These are phyloP conservation scores for Echites panduratus DNA, from an alignment of 257 asterid genomes.

Conservation along the genomic window DNA sequence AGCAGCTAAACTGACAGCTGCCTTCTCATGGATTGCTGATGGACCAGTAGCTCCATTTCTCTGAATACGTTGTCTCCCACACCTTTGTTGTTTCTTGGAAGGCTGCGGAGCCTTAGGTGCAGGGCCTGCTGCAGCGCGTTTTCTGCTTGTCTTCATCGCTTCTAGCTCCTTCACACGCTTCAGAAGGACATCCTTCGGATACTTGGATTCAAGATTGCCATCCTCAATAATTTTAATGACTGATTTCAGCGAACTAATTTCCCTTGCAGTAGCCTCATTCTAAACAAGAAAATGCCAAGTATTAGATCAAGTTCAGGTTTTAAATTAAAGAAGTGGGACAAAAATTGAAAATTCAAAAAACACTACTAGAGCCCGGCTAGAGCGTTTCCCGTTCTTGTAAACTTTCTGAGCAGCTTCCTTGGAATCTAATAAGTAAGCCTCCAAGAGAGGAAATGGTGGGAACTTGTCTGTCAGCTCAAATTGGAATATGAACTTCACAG, in stretches of 20 bases:
- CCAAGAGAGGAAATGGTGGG: slow-evolving; percentile 57
- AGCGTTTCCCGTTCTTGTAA: slow-evolving; percentile 39
- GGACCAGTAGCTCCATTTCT: slow-evolving; percentile 12
- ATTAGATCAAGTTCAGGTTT: neutral
- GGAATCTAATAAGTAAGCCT: slow-evolving; percentile 38
- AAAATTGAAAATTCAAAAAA: neutral
- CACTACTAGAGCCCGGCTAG: slow-evolving; percentile 35
- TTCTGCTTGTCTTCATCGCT: slow-evolving; percentile 42
- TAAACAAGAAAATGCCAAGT: slow-evolving; percentile 19
- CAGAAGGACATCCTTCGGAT: slow-evolving; percentile 40
- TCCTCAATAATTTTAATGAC: slow-evolving; percentile 55
- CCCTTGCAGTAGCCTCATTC: slow-evolving; percentile 53
- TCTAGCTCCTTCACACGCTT: slow-evolving; percentile 43
- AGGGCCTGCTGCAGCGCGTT: slow-evolving; percentile 20
- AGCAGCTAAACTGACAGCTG: slow-evolving; percentile 1
- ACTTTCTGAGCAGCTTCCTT: slow-evolving; percentile 37
- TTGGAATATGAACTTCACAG: slow-evolving; percentile 55
- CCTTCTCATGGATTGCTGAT: slow-evolving; percentile 9
- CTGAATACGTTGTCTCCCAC: neutral
- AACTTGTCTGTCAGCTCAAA: slow-evolving; percentile 51
- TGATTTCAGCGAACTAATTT: slow-evolving; percentile 46
- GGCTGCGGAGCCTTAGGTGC: slow-evolving; percentile 12
- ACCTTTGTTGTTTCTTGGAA: slow-evolving; percentile 11
- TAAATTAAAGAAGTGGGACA: neutral
- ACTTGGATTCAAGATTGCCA: slow-evolving; percentile 42